Base-by-base conservation (phyloP, 768 basidiomycete species). In the Polyporus arcularius region DNA sequence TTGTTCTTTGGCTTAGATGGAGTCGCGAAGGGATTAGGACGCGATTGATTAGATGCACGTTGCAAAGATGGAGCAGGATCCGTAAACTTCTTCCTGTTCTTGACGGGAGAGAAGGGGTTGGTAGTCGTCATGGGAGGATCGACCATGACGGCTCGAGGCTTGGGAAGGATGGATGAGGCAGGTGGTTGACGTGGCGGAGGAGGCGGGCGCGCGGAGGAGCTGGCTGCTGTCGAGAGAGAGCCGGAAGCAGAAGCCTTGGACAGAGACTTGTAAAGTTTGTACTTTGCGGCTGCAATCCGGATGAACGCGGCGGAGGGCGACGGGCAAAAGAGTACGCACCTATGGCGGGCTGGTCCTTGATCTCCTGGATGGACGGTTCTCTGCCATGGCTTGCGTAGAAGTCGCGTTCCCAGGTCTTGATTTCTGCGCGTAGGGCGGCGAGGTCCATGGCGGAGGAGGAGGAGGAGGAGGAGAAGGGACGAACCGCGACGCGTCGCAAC, bases 21-120 rank as follows among this genome's bases (percentile, higher is more conserved):
- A 38, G 81, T 84, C 43, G 75, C 67, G 57, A 82, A 80, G 39
- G 80, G 78, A 70, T 85, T 83, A 41, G 74, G 40, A 42, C 61
- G 66, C 56, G 74, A 62, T 43, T 58, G 47, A 51, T 67, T 57
- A 52, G 65, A 52, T 54, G 69, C 58, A 60, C 63, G 57, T 41
- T 61, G 51, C 21, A 64, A 59, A 14, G 66, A 55, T 42, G 55
- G 39, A 55, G 38, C 47, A 52, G 55, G 59, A 42, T 60, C 49
- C 31, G 51, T 48, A 42, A 75, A 75, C 59, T 82, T 84, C 52
- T 75, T 78, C 68, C 80, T 86, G 63, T 83, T 83, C 76, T 92
- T 92, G 64, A 80, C 76, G 8, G 90, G 90, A 38, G 90, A 92
- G 74, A 92, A 92, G 7, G 90, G 91, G 69, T 93, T 93, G 65